Conservation (phyloP, 2,329 filamentous ascomycete species). For the Fusarium robinianum region DNA sequence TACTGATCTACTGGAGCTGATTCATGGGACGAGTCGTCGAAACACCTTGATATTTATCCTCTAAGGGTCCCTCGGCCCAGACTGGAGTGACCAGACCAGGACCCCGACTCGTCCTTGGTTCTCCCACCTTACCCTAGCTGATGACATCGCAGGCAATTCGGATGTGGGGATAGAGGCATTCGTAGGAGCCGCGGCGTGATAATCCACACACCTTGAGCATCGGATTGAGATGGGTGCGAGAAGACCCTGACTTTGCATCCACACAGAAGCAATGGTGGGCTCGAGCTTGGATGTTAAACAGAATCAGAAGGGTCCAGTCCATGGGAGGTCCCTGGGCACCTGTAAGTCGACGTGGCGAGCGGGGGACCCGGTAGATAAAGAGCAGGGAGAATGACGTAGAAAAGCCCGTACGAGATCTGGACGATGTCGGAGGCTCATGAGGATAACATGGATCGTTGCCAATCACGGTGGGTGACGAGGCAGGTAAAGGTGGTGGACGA, state of each 20-base stretch:
- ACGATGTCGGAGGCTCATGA: constrained; percentile 24
- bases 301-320: constrained; percentile 18
- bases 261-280: constrained; percentile 18
- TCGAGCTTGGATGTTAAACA: constrained; percentile 26
- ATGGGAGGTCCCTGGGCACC: constrained; percentile 34
- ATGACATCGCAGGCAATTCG: constrained; percentile 30
- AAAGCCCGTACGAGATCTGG: constrained; percentile 19
- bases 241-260: constrained; percentile 11
- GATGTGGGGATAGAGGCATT: constrained; percentile 26
- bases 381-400: constrained; percentile 30
- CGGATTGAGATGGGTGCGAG: constrained; percentile 14
- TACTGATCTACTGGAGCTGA: constrained; percentile 7
- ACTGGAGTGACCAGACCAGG: constrained; percentile 11
- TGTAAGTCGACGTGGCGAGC: constrained; percentile 30
- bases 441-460: constrained; percentile 25
- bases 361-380: constrained; percentile 21
- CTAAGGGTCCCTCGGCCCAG: constrained; percentile 3
- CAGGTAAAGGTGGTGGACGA: constrained; percentile 7
- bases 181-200: constrained; percentile 18
- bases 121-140: constrained; percentile 26
- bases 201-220: constrained; percentile 8
- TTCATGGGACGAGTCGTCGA: constrained; percentile 2
- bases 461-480: constrained; percentile 27
- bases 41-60: constrained; percentile 31
- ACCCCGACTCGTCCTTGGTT: constrained; percentile 29